Conservation (phyloP, 2,329 filamentous ascomycete species). For the Epichloe elymi region DNA sequence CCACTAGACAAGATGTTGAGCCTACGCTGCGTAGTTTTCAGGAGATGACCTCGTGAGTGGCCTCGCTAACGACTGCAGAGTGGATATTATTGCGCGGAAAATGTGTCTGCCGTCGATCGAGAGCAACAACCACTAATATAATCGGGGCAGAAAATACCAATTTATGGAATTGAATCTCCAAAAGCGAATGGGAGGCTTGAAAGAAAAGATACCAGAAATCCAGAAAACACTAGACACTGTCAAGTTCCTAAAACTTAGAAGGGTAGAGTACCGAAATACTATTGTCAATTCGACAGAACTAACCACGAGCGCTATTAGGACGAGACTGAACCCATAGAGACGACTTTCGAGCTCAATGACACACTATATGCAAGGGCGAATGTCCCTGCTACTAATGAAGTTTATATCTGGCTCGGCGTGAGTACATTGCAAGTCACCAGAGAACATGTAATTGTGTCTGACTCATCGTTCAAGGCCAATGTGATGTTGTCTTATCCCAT, state of each 20-base stretch:
- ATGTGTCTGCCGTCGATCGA: not conserved
- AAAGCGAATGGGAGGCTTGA: slow-evolving; percentile 64
- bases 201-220: slow-evolving; percentile 95
- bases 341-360: slow-evolving; percentile 92
- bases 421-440: not conserved
- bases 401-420: slow-evolving; percentile 94
- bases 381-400: slow-evolving; percentile 73
- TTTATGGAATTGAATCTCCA: slow-evolving; percentile 97
- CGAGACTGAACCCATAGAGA: slow-evolving; percentile 62
- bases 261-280: slow-evolving; percentile 32
- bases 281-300: not conserved
- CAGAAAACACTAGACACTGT: slow-evolving; percentile 92
- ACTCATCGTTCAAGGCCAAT: slow-evolving; percentile 51
- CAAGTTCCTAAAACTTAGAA: slow-evolving; percentile 64
- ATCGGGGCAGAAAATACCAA: slow-evolving; percentile 71
- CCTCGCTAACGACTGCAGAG: not conserved
- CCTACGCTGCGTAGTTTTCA: slow-evolving; percentile 71
- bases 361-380: slow-evolving; percentile 84
- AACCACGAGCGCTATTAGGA: slow-evolving; percentile 18
- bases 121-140: slow-evolving; percentile 3
- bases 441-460: not conserved
- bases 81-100: not conserved
- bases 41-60: slow-evolving; percentile 78
- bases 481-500: slow-evolving; percentile 96
- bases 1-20: slow-evolving; percentile 67